Conservation (phyloP, 345 rosid genomes). For the Barbarea vulgaris region DNA sequence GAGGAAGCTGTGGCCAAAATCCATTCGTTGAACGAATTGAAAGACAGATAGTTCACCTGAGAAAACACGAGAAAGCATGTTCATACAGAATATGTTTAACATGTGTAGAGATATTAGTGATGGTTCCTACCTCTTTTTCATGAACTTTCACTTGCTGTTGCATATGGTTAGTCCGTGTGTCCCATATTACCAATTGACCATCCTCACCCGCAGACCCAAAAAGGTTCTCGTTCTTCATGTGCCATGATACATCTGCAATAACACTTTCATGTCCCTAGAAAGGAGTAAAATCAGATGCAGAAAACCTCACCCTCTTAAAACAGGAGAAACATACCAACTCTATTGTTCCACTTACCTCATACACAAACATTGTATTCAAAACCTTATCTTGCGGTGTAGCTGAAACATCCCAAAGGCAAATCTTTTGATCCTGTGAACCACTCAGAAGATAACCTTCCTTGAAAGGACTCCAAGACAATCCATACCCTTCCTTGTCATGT, state of each 20-base stretch:
- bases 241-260: slow-evolving; percentile 91
- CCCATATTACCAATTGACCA: slow-evolving; percentile 85
- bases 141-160: slow-evolving; percentile 74
- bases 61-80: slow-evolving; percentile 6
- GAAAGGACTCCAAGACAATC: slow-evolving; percentile 85
- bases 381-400: slow-evolving; percentile 54
- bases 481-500: slow-evolving; percentile 93
- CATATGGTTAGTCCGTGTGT: slow-evolving; percentile 70
- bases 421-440: slow-evolving; percentile 82
- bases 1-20: slow-evolving; percentile 91
- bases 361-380: slow-evolving; percentile 64
- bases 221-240: slow-evolving; percentile 72
- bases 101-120: too few relatives aligned
- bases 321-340: neutral
- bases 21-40: slow-evolving; percentile 86
- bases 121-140: slow-evolving; percentile 38
- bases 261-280: slow-evolving; percentile 75
- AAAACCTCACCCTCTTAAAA: neutral
- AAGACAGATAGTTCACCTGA: slow-evolving; percentile 80
- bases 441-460: slow-evolving; percentile 87
- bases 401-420: slow-evolving; percentile 89
- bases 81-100: slow-evolving; percentile 2
- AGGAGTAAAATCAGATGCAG: slow-evolving; percentile 1
- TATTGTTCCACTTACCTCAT: slow-evolving; percentile 50
- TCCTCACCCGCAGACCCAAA: slow-evolving; percentile 96